These are phyloP conservation scores for Diaporthe vexans DNA, from an alignment of 2,329 filamentous ascomycete species.

Conservation along the genomic window DNA sequence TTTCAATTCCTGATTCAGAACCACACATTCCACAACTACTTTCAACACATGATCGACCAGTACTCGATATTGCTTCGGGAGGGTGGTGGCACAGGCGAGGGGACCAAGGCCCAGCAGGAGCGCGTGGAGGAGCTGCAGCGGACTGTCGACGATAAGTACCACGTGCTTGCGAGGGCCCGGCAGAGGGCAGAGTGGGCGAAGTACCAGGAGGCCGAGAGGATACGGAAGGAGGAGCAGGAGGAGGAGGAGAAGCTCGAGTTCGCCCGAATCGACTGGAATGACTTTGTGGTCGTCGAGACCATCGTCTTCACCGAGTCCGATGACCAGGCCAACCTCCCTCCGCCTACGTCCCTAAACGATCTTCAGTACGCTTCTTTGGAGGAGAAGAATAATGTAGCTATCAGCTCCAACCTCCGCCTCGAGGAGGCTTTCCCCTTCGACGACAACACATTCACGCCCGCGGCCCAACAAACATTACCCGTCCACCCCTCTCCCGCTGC, in stretches of 20 bases:
- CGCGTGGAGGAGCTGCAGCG: constrained; percentile 79
- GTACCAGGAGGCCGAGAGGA: constrained; percentile 86
- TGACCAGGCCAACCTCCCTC: constrained; percentile 86
- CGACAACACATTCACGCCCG: constrained; percentile 65
- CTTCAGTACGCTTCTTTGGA: constrained; percentile 95
- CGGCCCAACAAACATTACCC: constrained; percentile 57
- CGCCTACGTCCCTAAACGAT: constrained; percentile 90
- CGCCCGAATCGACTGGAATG: constrained; percentile 96
- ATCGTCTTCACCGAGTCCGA: constrained; percentile 93
- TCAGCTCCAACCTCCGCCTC: constrained; percentile 85
- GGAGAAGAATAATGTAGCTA: constrained; percentile 91
- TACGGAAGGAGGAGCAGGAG: constrained; percentile 88
- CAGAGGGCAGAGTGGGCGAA: constrained; percentile 90
- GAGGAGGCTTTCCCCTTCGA: constrained; percentile 95
- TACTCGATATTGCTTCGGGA: constrained; percentile 84
- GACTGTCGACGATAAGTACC: constrained; percentile 84
- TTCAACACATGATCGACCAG: constrained; percentile 91
- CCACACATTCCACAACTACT: constrained; percentile 96
- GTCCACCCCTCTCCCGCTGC: constrained; percentile 59
- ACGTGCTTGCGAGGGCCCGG: constrained; percentile 84
- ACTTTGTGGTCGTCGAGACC: constrained; percentile 96
- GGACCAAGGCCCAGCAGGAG: constrained; percentile 78
- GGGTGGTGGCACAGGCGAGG: constrained; percentile 75
- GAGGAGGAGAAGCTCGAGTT: constrained; percentile 83
- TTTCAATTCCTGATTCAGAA: constrained; percentile 97